Evolutionary conservation across 2,329 filamentous ascomycete genomes (phyloP).

Genomic region (Colletotrichum navitas): DNA sequence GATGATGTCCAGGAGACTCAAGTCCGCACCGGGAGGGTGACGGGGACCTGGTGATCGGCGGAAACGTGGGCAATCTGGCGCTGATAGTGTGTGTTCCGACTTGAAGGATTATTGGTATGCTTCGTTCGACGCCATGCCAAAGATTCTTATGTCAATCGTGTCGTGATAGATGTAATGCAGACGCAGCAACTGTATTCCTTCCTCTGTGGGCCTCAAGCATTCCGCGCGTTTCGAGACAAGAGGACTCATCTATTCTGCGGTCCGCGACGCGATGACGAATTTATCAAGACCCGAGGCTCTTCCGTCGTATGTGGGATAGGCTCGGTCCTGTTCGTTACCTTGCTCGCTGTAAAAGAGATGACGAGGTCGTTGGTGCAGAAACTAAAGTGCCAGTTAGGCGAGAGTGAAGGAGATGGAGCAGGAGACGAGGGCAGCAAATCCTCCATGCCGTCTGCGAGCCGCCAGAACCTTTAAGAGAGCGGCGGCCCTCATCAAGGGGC

Average conservation of each 20-base stretch:
- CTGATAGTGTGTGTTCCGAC: neutral
- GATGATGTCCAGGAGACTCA: neutral
- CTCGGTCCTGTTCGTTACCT: neutral
- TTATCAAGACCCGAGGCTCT: neutral
- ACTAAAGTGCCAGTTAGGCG: neutral
- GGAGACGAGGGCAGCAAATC: neutral
- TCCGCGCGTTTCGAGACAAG: neutral
- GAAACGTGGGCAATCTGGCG: neutral
- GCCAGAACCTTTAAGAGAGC: too few species aligned
- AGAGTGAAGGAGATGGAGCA: neutral
- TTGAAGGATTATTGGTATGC: neutral
- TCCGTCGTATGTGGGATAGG: neutral
- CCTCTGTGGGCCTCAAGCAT: neutral
- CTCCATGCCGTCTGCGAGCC: neutral
- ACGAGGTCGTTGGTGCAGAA: neutral
- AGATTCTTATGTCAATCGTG: neutral
- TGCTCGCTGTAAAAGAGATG: neutral
- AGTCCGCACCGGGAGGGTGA: neutral
- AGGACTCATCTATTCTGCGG: neutral
- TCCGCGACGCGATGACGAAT: neutral
- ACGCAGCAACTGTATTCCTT: neutral
- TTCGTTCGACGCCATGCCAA: neutral
- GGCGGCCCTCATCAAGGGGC: neutral
- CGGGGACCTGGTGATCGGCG: neutral
- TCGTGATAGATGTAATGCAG: neutral